Evolutionary conservation across 306 rosid genomes (phyloP), one percentile per base, ranked within the genome.

Genomic region (Ziziphus jujuba): DNA sequence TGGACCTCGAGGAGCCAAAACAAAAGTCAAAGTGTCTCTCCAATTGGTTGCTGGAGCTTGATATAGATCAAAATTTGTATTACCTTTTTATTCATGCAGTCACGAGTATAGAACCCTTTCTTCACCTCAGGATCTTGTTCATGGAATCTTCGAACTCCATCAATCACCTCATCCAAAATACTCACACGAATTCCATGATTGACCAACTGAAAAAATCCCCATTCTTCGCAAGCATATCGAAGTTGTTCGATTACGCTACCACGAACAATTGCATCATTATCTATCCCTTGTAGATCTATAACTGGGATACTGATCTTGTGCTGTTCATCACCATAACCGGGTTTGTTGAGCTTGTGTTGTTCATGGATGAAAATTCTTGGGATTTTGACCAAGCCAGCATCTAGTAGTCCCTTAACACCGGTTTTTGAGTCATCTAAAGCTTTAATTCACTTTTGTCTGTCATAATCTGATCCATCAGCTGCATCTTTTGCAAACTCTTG

Each of bases 171-270:
- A 22, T 76, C 82, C 54, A 85, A 57, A 48, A 78, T 55, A 23
- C 7, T 22, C 4, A 6, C 38, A 17, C 81, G 64, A 35, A 83
- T 43, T 14, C 74, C 91, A 77, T 83, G 91, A 51, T 83, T 85
- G 17, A 75, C 61, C 10, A 77, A 76, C 34, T 81, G 85, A 74
- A 85, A 83, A 59, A 85, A 85, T 0, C 89, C 91, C 81, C 85
- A 79, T 0, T 59, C 67, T 65, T 84, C 73, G 7, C 75, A 69
- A 5, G 84, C 82, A 28, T 62, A 5, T 43, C 59, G 15, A 23
- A 83, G 56, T 61, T 71, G 66, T 9, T 64, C 63, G 17, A 83
- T 78, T 24, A 84, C 61, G 62, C 48, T 63, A 43, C n/a, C 67
- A 50, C 78, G 67, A 53, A 6, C 43, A 50, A 11, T 2, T 1